phyloP scores from a whole-genome alignment of 2,329 filamentous ascomycete genomes.

The Rhynchosporium graminicola region DNA sequence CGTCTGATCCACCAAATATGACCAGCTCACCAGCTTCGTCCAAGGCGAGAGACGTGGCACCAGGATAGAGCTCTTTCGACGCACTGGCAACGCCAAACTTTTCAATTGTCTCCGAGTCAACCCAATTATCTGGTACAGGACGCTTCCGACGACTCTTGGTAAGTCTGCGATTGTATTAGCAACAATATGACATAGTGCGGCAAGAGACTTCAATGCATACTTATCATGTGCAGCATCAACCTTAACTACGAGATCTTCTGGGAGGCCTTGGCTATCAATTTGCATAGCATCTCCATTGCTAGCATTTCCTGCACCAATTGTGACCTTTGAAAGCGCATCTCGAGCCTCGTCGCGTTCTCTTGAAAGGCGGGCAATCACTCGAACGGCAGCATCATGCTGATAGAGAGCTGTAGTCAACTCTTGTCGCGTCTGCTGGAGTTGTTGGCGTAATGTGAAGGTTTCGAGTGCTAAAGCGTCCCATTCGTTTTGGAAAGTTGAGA shows the following conservation, averaged over 20 bases:
- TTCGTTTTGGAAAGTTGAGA: constrained; percentile 95
- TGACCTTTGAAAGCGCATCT: constrained; percentile 83
- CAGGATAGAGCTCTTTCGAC: constrained; percentile 60
- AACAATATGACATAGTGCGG: constrained; percentile 1
- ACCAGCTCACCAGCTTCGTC: constrained; percentile 60
- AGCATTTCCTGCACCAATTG: constrained; percentile 60
- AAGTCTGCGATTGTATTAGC: constrained; percentile 54
- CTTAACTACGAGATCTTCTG: constrained; percentile 68
- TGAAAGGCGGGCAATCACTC: constrained; percentile 89
- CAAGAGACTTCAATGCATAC: constrained; percentile 52
- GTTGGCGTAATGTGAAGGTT: constrained; percentile 86
- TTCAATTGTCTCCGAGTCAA: constrained; percentile 69
- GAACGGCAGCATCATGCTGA: constrained; percentile 94
- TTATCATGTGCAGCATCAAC: constrained; percentile 79
- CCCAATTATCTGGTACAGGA: constrained; percentile 82
- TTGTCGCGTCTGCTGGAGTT: constrained; percentile 85
- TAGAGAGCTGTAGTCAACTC: constrained; percentile 93
- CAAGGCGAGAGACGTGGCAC: constrained; percentile 57
- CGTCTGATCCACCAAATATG: constrained; percentile 63
- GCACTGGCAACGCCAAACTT: constrained; percentile 55
- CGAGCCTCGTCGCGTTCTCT: constrained; percentile 90
- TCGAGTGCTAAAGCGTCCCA: constrained; percentile 95
- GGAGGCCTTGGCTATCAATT: constrained; percentile 77
- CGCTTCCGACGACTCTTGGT: constrained; percentile 90
- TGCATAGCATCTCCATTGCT: constrained; percentile 84